These are phyloP conservation scores for Eucalyptus albens DNA, from an alignment of 345 rosid species.

Conservation along the genomic window DNA sequence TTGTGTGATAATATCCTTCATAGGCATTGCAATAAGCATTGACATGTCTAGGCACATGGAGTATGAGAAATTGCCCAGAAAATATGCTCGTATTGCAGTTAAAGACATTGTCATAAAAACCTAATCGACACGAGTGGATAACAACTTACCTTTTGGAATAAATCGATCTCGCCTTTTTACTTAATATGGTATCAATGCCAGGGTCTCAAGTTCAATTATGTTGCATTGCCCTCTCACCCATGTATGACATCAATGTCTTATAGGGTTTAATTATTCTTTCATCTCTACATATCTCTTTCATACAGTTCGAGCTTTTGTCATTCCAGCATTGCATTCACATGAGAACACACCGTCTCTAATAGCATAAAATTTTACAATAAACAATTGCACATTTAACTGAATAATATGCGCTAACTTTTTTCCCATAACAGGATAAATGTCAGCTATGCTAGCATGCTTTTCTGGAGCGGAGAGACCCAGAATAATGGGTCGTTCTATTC, in stretches of 20 bases:
- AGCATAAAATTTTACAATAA: neutral
- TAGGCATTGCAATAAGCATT: neutral
- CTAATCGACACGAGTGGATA: neutral
- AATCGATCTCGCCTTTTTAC: neutral
- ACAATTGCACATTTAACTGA: neutral
- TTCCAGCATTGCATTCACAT: neutral
- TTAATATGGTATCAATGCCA: neutral
- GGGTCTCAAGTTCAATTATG: neutral
- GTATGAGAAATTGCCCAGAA: neutral
- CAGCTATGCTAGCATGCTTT: neutral
- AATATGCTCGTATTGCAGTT: neutral
- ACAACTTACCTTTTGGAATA: neutral
- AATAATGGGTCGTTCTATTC: neutral
- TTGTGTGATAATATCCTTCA: neutral
- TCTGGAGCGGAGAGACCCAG: neutral
- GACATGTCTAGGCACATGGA: neutral
- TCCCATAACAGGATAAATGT: neutral
- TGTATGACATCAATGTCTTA: neutral
- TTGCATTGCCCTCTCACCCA: neutral
- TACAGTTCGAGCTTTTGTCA: neutral
- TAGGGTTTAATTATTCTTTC: neutral
- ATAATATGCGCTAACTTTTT: neutral
- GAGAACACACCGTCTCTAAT: neutral
- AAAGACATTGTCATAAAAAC: neutral
- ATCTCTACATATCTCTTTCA: neutral